Conservation (phyloP, 2,329 filamentous ascomycete species). For the Stagonosporopsis rhizophila region DNA sequence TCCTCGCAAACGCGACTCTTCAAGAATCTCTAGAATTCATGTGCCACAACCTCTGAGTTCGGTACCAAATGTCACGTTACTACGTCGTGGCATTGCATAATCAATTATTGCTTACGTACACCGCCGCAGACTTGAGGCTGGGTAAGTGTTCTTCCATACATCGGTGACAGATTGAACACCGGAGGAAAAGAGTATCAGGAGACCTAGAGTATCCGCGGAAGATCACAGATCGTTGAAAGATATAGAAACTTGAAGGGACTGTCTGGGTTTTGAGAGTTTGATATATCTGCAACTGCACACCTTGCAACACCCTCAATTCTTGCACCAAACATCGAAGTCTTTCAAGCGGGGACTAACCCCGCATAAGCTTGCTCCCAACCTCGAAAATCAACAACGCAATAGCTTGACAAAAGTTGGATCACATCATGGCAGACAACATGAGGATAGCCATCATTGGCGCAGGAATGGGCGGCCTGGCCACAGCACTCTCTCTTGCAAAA, state of each 20-base stretch:
- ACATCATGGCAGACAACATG: constrained; percentile 38
- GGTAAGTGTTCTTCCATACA: constrained; percentile 23
- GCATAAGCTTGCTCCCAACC: not conserved
- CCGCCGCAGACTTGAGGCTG: not conserved
- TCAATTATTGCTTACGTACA: not conserved
- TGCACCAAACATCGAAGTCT: not conserved
- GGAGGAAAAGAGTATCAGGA: constrained; percentile 14
- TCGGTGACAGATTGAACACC: constrained; percentile 17
- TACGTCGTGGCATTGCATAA: not conserved
- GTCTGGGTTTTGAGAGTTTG: no score
- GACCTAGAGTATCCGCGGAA: not conserved
- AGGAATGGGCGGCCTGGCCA: constrained; percentile 82
- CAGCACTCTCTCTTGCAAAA: constrained; percentile 75
- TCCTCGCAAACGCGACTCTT: not conserved
- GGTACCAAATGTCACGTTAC: not conserved
- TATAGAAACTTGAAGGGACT: not conserved
- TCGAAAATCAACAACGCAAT: not conserved
- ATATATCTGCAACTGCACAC: not conserved
- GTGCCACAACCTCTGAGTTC: not conserved
- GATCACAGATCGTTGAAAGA: not conserved
- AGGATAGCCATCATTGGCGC: constrained; percentile 46
- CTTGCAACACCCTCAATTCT: no score
- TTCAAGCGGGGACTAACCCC: not conserved
- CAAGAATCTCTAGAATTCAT: not conserved
- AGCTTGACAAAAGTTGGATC: not conserved